These are phyloP conservation scores for Xanthoconium purpureum DNA, from an alignment of 768 basidiomycete species.

Conservation along the genomic window DNA sequence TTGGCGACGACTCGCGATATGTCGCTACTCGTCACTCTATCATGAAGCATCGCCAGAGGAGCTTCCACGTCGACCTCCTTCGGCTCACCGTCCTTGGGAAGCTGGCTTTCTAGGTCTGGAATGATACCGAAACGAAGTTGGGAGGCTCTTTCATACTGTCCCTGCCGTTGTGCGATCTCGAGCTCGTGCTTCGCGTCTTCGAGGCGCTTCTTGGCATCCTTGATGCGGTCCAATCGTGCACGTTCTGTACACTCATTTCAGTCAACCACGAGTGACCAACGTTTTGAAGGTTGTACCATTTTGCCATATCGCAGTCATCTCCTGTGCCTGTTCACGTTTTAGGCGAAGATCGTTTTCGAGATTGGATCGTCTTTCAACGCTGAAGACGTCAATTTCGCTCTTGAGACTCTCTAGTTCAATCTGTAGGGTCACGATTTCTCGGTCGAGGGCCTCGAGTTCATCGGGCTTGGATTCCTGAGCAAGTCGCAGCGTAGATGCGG, in stretches of 20 bases:
- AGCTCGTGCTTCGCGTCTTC: slow-evolving; percentile 84
- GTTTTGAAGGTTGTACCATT: slow-evolving; percentile 43
- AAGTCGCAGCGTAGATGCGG: slow-evolving; percentile 79
- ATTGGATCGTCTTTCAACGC: slow-evolving; percentile 63
- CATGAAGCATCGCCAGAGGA: slow-evolving; percentile 69
- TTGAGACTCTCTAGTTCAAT: slow-evolving; percentile 89
- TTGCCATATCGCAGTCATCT: slow-evolving; percentile 68
- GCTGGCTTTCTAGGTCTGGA: slow-evolving; percentile 70
- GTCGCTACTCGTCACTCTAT: slow-evolving; percentile 84
- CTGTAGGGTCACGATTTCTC: slow-evolving; percentile 81
- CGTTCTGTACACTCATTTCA: slow-evolving; percentile 47
- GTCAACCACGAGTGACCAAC: neutral
- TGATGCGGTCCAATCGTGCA: slow-evolving; percentile 61
- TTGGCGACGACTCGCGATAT: slow-evolving; percentile 87
- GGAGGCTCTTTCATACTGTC: slow-evolving; percentile 81
- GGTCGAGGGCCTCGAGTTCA: slow-evolving; percentile 74
- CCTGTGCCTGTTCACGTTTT: slow-evolving; percentile 62
- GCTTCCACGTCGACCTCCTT: slow-evolving; percentile 41
- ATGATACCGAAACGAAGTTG: slow-evolving; percentile 83
- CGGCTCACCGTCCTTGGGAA: slow-evolving; percentile 51
- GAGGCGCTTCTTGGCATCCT: slow-evolving; percentile 68
- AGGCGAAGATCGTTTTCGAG: slow-evolving; percentile 61
- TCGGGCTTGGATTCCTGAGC: slow-evolving; percentile 89
- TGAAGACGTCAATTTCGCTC: slow-evolving; percentile 84
- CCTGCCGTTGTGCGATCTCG: slow-evolving; percentile 85